Percentiles rank a stretch among this genome's conserved stretches.
phyloP scores from a whole-genome alignment of 495 filamentous ascomycete genomes.

The Recurvomyces mirabilis region DNA sequence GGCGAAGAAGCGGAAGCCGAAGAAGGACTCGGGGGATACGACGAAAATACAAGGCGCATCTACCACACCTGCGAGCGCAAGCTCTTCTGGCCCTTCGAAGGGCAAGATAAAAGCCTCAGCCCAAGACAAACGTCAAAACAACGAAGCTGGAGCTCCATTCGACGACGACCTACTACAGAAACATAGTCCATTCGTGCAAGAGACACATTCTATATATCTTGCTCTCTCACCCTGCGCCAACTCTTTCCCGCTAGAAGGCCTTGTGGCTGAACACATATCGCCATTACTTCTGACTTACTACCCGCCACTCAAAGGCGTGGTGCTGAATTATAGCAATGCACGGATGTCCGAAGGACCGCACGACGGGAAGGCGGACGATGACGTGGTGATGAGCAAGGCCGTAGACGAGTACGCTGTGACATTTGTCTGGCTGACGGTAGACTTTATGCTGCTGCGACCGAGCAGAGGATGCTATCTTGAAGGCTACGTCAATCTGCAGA shows the following conservation, averaged over 20 bases:
- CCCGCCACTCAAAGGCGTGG: slow-evolving; percentile 54
- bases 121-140: not conserved
- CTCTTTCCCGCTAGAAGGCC: slow-evolving; percentile 48
- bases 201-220: slow-evolving; percentile 57
- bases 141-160: not conserved
- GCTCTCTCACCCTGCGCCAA: slow-evolving; percentile 58
- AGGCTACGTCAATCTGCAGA: slow-evolving; percentile 60
- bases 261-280: slow-evolving; percentile 64
- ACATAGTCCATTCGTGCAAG: slow-evolving; percentile 47
- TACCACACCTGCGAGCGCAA: too few species aligned
- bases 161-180: not conserved
- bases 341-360: slow-evolving; percentile 27
- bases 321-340: slow-evolving; percentile 58
- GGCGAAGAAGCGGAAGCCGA: slow-evolving; percentile 5
- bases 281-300: slow-evolving; percentile 67
- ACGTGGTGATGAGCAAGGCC: slow-evolving; percentile 38
- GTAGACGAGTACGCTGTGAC: slow-evolving; percentile 58
- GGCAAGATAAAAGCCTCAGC: too few species aligned
- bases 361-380: slow-evolving; percentile 20
- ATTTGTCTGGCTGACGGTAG: slow-evolving; percentile 61
- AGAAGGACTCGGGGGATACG: not conserved
- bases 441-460: slow-evolving; percentile 60
- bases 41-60: too few species aligned
- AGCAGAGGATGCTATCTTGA: slow-evolving; percentile 46
- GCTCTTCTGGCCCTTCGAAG: too few species aligned